Base-by-base conservation (phyloP, 2,329 filamentous ascomycete species). In the Sporothrix pallida region DNA sequence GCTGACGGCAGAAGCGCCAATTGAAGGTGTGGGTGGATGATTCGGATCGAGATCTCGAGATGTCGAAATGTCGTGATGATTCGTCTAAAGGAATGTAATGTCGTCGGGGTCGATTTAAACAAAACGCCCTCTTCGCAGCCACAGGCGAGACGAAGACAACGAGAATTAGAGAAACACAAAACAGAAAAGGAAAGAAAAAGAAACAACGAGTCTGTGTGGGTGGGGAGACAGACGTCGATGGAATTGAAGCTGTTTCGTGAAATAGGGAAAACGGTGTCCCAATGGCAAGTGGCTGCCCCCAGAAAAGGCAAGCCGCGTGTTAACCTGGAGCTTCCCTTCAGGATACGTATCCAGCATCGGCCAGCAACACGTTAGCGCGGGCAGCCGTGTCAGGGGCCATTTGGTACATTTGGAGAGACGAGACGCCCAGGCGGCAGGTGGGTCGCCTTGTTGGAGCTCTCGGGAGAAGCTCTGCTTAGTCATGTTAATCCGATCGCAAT, bases 301-400 rank as follows among this genome's bases (percentile, higher is more conserved):
- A 46, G 3, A 68, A 68, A 68, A 44, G n/a, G 46, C 46, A 69
- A 44, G 56, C 70, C 56, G 70, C 58, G 54, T 72, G 70, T 71
- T 65, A 72, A 72, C 62, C 52, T 70, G 62, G 71, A 63, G 69
- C 71, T 72, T 75, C 42, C 31, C 71, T 71, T 75, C 58, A 74
- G 74, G 74, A 75, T 75, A 75, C 74, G 74, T 75, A 75, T 75
- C 73, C 70, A 70, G 70, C 70, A 69, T 46, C 23, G 26, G 37
- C 65, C 52, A 58, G 52, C 50, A 52, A 12, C 56, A n/a, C 50
- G 46, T 31, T 69, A 69, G 67, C 67, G 67, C 67, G 67, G 67
- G 65, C 46, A 52, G 62, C 56, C 56, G 42, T 31, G 54, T 15
- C 42, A 48, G 62, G 62, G 62, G 37, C 31, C 42, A 48, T n/a